Percentiles rank a stretch among this genome's conserved stretches.
Evolutionary conservation across 1,139 yeast species (phyloP).

Genomic region (Nematodospora anomalae): DNA sequence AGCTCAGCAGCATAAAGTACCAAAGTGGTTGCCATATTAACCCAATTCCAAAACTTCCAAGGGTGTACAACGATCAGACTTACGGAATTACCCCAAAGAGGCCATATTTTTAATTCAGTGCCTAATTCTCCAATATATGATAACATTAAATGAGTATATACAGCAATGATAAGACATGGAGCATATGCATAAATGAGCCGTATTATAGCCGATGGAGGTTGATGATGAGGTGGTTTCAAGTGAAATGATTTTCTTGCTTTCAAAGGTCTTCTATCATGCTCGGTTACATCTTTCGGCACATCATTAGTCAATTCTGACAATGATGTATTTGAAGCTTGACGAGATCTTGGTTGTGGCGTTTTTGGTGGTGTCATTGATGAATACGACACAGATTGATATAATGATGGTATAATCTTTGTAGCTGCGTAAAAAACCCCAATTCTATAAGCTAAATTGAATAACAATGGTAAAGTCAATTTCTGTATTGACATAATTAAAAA

Average conservation of each 20-base stretch:
- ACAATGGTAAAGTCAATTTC: conserved; percentile 78
- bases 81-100: conserved; percentile 37
- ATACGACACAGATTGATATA: conserved; percentile 44
- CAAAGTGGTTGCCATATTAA: conserved; percentile 78
- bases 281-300: not conserved
- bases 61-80: conserved; percentile 56
- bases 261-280: conserved; percentile 3
- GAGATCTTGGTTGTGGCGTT: conserved; percentile 21
- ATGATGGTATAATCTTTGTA: conserved; percentile 85
- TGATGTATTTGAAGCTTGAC: conserved; percentile 15
- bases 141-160: conserved; percentile 89
- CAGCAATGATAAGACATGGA: conserved; percentile 91
- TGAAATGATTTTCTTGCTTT: conserved; percentile 14
- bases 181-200: conserved; percentile 79
- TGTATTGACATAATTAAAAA: conserved; percentile 67
- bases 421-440: conserved; percentile 90
- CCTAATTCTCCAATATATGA: conserved; percentile 82
- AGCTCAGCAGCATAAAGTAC: conserved; percentile 79
- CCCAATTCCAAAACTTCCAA: conserved; percentile 97
- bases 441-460: conserved; percentile 80
- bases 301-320: conserved; percentile 9
- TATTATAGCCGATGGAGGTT: conserved; percentile 48
- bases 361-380: conserved; percentile 38
- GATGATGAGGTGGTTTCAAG: conserved; percentile 22
- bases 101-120: conserved; percentile 59